These are phyloP conservation scores for Mortierella sp. DNA, from an alignment of 371 early-diverging fungal species.

Conservation along the genomic window DNA sequence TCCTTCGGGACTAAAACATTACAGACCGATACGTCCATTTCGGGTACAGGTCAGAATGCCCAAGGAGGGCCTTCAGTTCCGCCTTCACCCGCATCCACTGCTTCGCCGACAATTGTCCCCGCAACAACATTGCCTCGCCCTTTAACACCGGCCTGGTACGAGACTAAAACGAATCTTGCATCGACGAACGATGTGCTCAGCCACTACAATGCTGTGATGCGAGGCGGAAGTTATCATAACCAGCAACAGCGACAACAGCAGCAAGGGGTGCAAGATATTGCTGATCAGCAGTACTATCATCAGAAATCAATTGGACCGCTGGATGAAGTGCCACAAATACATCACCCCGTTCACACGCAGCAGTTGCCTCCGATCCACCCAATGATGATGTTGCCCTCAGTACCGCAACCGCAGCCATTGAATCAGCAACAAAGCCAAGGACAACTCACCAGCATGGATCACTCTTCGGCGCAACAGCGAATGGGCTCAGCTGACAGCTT, in stretches of 20 bases:
- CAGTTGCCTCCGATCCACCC: neutral
- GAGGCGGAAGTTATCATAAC: slow-evolving; percentile 20
- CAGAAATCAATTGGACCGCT: slow-evolving; percentile 17
- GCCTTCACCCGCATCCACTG: slow-evolving; percentile 34
- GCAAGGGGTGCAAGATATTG: slow-evolving; percentile 4
- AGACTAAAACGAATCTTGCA: slow-evolving; percentile 40
- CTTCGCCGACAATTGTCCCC: slow-evolving; percentile 24
- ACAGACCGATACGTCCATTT: slow-evolving; percentile 5
- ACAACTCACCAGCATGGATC: neutral
- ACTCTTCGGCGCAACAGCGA: slow-evolving; percentile 10
- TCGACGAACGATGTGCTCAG: slow-evolving; percentile 42
- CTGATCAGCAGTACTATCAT: slow-evolving; percentile 5
- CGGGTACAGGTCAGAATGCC: neutral
- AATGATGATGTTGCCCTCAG: neutral
- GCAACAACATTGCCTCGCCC: slow-evolving; percentile 42
- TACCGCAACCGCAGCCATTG: neutral
- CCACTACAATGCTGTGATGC: slow-evolving; percentile 45
- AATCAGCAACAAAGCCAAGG: neutral
- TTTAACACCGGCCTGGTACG: slow-evolving; percentile 48
- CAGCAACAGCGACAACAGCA: slow-evolving; percentile 16
- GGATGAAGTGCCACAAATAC: slow-evolving; percentile 5
- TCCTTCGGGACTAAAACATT: slow-evolving; percentile 23
- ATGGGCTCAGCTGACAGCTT: slow-evolving; percentile 40
- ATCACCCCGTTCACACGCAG: neutral
- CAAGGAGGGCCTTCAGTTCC: neutral